These are phyloP conservation scores for Botryosphaeria agaves DNA, from an alignment of 2,329 filamentous ascomycete genomes.

Conservation along the genomic window DNA sequence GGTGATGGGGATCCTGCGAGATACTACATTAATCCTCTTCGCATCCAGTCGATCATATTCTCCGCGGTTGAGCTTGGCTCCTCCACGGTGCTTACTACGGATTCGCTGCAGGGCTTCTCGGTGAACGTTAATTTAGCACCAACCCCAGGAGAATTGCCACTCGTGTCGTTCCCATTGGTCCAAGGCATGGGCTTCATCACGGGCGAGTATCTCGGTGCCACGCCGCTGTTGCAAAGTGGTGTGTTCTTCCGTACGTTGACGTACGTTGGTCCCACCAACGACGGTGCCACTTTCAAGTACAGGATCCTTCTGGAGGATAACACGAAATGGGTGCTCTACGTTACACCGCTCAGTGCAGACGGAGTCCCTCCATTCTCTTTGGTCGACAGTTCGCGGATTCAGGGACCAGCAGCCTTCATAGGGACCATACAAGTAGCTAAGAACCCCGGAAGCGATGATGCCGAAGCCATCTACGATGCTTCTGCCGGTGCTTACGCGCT, in stretches of 20 bases:
- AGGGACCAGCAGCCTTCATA: constrained; percentile 49
- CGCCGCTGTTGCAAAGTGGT: constrained; percentile 56
- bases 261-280: constrained; percentile 31
- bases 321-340: constrained; percentile 63
- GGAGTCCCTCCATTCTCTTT: constrained; percentile 50
- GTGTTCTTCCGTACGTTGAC: constrained; percentile 55
- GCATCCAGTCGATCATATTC: constrained; percentile 64
- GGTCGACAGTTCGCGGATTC: constrained; percentile 45
- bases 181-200: constrained; percentile 87
- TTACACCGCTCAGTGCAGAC: constrained; percentile 36
- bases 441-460: constrained; percentile 38
- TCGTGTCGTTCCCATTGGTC: constrained; percentile 63
- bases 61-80: constrained; percentile 57
- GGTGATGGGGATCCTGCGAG: constrained; percentile 40
- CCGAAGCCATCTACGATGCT: constrained; percentile 55
- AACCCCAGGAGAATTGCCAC: constrained; percentile 32
- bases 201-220: constrained; percentile 51
- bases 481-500: constrained; percentile 60
- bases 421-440: constrained; percentile 77
- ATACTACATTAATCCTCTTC: constrained; percentile 69
- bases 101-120: constrained; percentile 37
- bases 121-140: constrained; percentile 51
- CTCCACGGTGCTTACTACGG: constrained; percentile 37
- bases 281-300: constrained; percentile 58
- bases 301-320: constrained; percentile 54